phyloP scores from a whole-genome alignment of 148 eudicot species.

The Linanthus parryae region DNA sequence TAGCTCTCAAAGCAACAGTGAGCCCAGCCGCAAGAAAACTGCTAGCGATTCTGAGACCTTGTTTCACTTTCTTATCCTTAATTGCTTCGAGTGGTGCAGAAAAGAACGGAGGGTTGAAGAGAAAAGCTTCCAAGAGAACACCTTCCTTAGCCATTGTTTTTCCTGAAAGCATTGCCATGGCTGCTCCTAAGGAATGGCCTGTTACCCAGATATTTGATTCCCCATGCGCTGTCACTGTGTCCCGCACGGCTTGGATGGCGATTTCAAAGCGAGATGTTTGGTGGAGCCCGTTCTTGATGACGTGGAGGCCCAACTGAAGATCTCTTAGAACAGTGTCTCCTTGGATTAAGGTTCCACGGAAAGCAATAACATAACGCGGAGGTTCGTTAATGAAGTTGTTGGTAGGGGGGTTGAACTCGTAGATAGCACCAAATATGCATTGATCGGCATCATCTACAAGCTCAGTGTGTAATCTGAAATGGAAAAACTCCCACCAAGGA shows the following conservation, averaged over 20 bases:
- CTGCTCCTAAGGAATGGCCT: slow-evolving; percentile 92
- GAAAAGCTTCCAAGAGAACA: slow-evolving; percentile 51
- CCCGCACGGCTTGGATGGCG: slow-evolving; percentile 64
- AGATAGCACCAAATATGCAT: slow-evolving; percentile 77
- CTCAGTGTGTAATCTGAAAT: slow-evolving; percentile 41
- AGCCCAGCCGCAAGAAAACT: slow-evolving; percentile 90
- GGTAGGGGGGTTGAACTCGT: slow-evolving; percentile 36
- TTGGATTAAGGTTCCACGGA: slow-evolving; percentile 80
- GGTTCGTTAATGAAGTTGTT: slow-evolving; percentile 17
- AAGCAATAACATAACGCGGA: slow-evolving; percentile 64
- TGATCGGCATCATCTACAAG: slow-evolving; percentile 74
- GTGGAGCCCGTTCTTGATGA: slow-evolving; percentile 66
- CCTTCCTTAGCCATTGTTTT: slow-evolving; percentile 72
- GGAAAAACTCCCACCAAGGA: slow-evolving; percentile 85
- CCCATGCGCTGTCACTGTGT: slow-evolving; percentile 56
- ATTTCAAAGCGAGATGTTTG: slow-evolving; percentile 58
- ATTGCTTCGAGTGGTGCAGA: slow-evolving; percentile 86
- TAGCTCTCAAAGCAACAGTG: slow-evolving; percentile 50
- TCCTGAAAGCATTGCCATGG: slow-evolving; percentile 84
- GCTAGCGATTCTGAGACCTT: slow-evolving; percentile 77
- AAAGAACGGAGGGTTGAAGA: slow-evolving; percentile 84
- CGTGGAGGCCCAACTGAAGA: slow-evolving; percentile 59
- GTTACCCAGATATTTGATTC: slow-evolving; percentile 54
- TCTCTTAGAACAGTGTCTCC: slow-evolving; percentile 66
- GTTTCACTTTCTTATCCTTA: slow-evolving; percentile 69